Percentiles rank a stretch among this genome's conserved stretches.
Conservation (phyloP, 2,329 filamentous ascomycete species). For the Cryphonectria carpinicola region DNA sequence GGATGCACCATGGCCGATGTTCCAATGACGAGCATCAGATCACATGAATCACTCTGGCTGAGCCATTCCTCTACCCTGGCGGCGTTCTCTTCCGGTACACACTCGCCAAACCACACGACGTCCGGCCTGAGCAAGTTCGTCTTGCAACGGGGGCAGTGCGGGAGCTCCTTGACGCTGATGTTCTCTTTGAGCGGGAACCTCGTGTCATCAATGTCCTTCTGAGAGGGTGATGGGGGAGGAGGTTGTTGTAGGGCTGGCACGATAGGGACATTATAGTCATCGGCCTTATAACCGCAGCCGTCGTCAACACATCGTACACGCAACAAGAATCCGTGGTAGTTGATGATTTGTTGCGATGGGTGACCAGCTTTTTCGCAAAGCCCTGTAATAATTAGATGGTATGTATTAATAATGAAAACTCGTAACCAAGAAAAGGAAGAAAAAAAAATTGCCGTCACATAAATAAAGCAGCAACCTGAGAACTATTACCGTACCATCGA, state of each 20-base stretch:
- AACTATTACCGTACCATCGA: neutral
- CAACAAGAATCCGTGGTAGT: conserved; percentile 85
- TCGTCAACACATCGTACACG: conserved; percentile 75
- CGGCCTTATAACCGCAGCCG: conserved; percentile 68
- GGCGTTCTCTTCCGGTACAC: conserved; percentile 66
- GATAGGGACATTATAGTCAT: conserved; percentile 78
- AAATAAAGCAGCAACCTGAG: neutral
- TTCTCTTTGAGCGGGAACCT: conserved; percentile 48
- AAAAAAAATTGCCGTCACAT: no score
- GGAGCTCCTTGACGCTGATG: conserved; percentile 59
- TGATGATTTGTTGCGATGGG: conserved; percentile 66
- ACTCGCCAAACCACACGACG: conserved; percentile 88
- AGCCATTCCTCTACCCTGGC: conserved; percentile 68
- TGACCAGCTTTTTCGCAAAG: conserved; percentile 63
- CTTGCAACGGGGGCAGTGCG: conserved; percentile 72
- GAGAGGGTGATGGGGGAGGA: conserved; percentile 57
- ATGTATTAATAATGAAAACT: neutral
- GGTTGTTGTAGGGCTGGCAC: conserved; percentile 75
- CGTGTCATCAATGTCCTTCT: conserved; percentile 40
- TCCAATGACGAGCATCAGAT: conserved; percentile 85
- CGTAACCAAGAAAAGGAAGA: neutral
- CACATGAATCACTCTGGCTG: conserved; percentile 52
- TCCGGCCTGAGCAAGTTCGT: conserved; percentile 73
- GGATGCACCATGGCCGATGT: conserved; percentile 80
- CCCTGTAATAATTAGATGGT: neutral